phyloP scores from a whole-genome alignment of 306 rosid species.

The Gleditsia sinensis region DNA sequence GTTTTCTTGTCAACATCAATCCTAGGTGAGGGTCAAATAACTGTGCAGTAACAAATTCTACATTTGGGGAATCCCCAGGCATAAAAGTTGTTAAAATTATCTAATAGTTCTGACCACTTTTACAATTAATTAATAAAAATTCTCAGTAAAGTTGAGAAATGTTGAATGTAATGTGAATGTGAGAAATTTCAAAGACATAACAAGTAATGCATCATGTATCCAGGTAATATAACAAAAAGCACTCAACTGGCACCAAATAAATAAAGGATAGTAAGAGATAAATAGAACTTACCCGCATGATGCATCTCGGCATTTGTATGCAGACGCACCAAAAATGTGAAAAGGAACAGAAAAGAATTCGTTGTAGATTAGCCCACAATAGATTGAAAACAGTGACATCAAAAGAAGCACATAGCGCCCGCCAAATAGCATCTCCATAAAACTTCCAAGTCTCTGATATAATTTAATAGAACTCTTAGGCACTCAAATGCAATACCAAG shows the following conservation, averaged over 20 bases:
- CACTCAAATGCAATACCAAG: slow-evolving; percentile 3
- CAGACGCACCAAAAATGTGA: slow-evolving; percentile 86
- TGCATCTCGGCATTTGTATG: slow-evolving; percentile 77
- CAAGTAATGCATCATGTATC: neutral
- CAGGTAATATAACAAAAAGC: neutral
- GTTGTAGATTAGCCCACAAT: slow-evolving; percentile 90
- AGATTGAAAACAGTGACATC: slow-evolving; percentile 89
- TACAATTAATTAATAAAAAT: neutral
- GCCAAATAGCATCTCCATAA: slow-evolving; percentile 94
- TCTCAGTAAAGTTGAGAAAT: neutral
- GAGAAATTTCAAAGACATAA: neutral
- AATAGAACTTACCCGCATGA: slow-evolving; percentile 61
- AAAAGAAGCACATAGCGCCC: slow-evolving; percentile 91
- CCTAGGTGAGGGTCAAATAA: neutral
- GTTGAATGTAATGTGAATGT: neutral
- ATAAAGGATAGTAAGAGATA: slow-evolving; percentile 14
- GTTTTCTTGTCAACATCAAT: neutral
- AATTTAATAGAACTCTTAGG: slow-evolving; percentile 17
- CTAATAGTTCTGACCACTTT: neutral
- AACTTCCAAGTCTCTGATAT: slow-evolving; percentile 83
- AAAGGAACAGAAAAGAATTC: slow-evolving; percentile 91
- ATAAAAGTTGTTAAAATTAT: neutral
- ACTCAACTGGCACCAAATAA: neutral
- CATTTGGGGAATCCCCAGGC: neutral
- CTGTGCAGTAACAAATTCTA: neutral